A percentile compares a stretch with the other conserved stretches of the same genome.
Conservation (phyloP, 495 filamentous ascomycete species). For the Terfezia claveryi region DNA sequence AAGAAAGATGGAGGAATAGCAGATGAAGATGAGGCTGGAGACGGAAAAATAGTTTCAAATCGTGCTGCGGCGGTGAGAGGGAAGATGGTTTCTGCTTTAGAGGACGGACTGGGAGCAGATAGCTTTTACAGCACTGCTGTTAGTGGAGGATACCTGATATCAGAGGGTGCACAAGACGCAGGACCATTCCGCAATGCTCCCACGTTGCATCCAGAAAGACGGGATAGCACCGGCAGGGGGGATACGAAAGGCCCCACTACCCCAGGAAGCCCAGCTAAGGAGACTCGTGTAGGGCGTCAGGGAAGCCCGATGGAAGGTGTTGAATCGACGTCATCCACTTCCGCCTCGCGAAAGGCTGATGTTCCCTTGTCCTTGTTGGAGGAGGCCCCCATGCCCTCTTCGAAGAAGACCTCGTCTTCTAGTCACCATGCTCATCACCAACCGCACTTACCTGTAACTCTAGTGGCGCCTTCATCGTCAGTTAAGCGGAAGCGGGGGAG, state of each 20-base stretch:
- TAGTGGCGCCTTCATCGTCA: neutral
- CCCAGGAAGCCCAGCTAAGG: neutral
- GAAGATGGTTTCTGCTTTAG: neutral
- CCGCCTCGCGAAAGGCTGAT: neutral
- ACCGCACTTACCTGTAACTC: neutral
- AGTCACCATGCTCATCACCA: neutral
- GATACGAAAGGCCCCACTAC: neutral
- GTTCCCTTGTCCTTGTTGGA: neutral
- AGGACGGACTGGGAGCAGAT: neutral
- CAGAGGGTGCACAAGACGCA: neutral
- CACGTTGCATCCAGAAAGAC: neutral
- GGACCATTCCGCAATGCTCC: neutral
- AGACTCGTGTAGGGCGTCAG: neutral
- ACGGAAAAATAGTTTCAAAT: neutral
- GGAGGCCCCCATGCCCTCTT: neutral
- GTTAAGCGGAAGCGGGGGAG: neutral
- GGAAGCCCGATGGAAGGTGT: neutral
- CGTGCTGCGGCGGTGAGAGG: neutral
- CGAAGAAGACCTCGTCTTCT: neutral
- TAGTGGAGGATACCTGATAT: neutral
- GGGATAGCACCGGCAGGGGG: neutral
- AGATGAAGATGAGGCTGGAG: neutral
- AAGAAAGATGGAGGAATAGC: neutral
- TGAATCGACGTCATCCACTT: neutral
- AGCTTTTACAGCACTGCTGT: neutral